Percentiles rank a stretch among this genome's conserved stretches.
These are phyloP conservation scores for Russula virescens DNA, from an alignment of 768 basidiomycete species.

Conservation along the genomic window DNA sequence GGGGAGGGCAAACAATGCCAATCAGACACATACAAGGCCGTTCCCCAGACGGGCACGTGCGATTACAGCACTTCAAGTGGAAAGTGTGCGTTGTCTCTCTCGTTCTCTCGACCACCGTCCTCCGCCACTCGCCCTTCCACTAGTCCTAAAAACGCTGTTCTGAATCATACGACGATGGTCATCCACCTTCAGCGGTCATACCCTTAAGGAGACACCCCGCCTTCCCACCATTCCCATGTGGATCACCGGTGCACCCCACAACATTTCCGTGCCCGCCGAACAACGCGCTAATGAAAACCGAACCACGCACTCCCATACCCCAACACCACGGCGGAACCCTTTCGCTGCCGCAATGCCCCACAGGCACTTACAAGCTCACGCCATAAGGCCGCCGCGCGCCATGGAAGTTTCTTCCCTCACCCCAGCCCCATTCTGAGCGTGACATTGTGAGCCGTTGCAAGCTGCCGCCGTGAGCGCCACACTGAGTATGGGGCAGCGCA, in stretches of 20 bases:
- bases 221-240: constrained; percentile 90
- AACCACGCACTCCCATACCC: background rate
- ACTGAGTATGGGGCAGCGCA: constrained; percentile 2
- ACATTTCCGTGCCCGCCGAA: background rate
- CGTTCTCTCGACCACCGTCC: no score
- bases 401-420: constrained; percentile 60
- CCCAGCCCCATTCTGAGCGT: constrained; percentile 62
- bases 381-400: constrained; percentile 77
- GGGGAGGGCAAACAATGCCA: constrained; percentile 90
- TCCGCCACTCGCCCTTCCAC: no score
- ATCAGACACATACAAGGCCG: constrained; percentile 45
- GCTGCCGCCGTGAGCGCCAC: constrained; percentile 33
- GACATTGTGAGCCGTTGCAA: constrained; percentile 64
- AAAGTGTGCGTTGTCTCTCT: constrained; percentile 62
- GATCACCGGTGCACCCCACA: constrained; percentile 62
- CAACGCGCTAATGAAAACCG: background rate
- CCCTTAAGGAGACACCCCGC: constrained; percentile 65
- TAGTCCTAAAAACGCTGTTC: no score
- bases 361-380: constrained; percentile 88
- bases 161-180: no score
- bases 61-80: constrained; percentile 86
- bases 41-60: constrained; percentile 36
- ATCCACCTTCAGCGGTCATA: constrained; percentile 59
- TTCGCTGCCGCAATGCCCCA: no score
- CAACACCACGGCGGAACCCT: no score